Base-by-base conservation (phyloP, 2,329 filamentous ascomycete genomes). In the Acrodontium crateriforme region DNA sequence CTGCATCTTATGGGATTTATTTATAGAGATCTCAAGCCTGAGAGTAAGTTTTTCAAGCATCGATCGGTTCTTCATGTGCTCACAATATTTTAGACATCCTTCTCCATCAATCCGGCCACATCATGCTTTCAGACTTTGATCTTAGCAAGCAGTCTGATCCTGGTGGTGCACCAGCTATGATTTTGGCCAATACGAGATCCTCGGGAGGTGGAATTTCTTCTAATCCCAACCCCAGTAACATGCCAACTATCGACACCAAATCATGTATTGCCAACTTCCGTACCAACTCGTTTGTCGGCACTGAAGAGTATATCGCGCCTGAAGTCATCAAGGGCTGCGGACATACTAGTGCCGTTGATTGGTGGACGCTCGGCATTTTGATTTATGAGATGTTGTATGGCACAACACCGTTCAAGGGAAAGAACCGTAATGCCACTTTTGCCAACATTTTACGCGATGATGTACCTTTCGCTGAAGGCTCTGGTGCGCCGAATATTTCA, bases 321-420 rank as follows among this genome's bases (percentile, higher is more conserved):
- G 89, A 98, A 56, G 89, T 98, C 18, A 98, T 98, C 54, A 95
- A 95, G 60, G 89, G 89, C 20, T 94, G 87, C 50, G 89, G 89
- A 14, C 89, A 98, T 58, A 98, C 89, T 6, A 95, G 87, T 51
- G 89, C 89, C 9, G 89, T 98, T 9, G 89, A 98, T 55, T 98
- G 89, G 89, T 98, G 89, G 89, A 98, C 89, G 1, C 59, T 98
- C 29, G 89, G 89, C 12, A 95, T 98, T 42, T 60, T 98, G 49
- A 84, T 98, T 31, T 98, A 95, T 54, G 89, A 98, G 58, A 98
- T 98, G 89, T 67, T 98, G 18, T 98, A 87, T 59, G 89, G 89
- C 30, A 98, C 87, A 1, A 98, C 89, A 1, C 89, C 89, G 2
- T 98, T 98, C 69, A 98, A 98, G 64, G 89, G 89, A 44, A 95